phyloP scores from a whole-genome alignment of 208 protist genomes.

The Histomonas meleagridis region DNA sequence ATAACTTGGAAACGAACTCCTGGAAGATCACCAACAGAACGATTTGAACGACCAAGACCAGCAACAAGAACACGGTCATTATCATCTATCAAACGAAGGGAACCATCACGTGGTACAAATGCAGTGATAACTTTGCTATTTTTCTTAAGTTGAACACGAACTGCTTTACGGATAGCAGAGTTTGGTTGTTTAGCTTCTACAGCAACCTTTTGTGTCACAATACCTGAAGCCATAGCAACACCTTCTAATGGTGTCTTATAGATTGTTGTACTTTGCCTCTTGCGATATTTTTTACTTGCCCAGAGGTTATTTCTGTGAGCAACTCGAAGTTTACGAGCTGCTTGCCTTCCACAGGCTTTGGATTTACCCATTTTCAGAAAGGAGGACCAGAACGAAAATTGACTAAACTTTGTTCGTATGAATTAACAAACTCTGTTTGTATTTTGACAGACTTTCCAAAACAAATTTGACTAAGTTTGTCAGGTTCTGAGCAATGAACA shows the following conservation, averaged over 20 bases:
- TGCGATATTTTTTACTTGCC: background rate
- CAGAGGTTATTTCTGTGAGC: background rate
- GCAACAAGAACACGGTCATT: constrained; percentile 61
- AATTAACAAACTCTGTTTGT: too few species aligned
- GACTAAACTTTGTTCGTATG: too few species aligned
- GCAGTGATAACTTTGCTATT: constrained; percentile 99
- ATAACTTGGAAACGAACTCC: constrained; percentile 93
- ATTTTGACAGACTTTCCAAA: too few species aligned
- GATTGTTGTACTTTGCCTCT: background rate
- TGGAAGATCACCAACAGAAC: constrained; percentile 98
- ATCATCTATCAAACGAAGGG: constrained; percentile 94
- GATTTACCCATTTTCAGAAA: constrained; percentile 31
- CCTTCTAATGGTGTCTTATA: constrained; percentile 18
- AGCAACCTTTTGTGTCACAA: constrained; percentile 58
- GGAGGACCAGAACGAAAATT: too few species aligned
- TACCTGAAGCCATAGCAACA: background rate
- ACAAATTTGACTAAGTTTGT: too few species aligned
- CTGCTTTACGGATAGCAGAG: constrained; percentile 99
- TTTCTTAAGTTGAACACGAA: constrained; percentile 99
- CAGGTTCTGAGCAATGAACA: too few species aligned
- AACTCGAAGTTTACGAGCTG: background rate
- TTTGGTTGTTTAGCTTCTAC: constrained; percentile 99
- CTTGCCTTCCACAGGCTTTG: background rate
- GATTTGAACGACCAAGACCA: constrained; percentile 75
- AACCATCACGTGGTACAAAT: constrained; percentile 98